Base-by-base conservation (phyloP, 2,329 filamentous ascomycete species). In the Neocucurbitaria cava region DNA sequence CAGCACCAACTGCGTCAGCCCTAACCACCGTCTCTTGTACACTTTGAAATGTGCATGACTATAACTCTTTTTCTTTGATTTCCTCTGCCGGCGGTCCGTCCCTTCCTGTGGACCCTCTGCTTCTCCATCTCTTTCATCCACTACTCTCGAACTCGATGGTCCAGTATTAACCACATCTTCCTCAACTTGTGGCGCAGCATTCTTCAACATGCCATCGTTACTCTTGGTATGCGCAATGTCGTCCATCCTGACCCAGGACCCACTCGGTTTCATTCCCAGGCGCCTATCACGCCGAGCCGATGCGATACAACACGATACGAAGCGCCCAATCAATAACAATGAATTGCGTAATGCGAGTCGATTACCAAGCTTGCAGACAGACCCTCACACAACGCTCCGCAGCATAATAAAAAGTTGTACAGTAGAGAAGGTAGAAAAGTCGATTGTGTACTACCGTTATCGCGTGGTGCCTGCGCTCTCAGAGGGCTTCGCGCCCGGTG, bases 21-120 rank as follows among this genome's bases (percentile, higher is more conserved):
- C 95, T 73, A 96, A 90, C 87, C 92, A 99, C 40, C 95, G 85
- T 69, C 92, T 85, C 77, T 90, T 94, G 74, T 98, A 98, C 20
- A 89, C 84, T 23, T 72, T 75, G 58, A 76, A 79, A 49, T 74
- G 70, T 47, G 58, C 48, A 46, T 72, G 70, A 17, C 65, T 71
- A 54, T 71, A 70, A 11, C 59, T 68, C 36, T 65, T 53, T 18
- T 54, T 63, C 35, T 58, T 57, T 33, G 46, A 54, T 13, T 44
- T 54, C 35, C 41, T 49, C 39, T 20, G 20, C 40, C 21, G 44
- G 13, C 49, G 47, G n/a, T 30, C 53, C 9, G 17, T 33, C 9
- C 30, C 41, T 13, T 28, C 56, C 10, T 23, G 20, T 21, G 38
- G 38, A 18, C 41, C 46, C 0, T 11, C 50, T 8, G 31, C 35